A percentile compares a stretch with the other conserved stretches of the same genome.
Conservation (phyloP, 2,329 filamentous ascomycete species). For the Venturiaceae sp. region DNA sequence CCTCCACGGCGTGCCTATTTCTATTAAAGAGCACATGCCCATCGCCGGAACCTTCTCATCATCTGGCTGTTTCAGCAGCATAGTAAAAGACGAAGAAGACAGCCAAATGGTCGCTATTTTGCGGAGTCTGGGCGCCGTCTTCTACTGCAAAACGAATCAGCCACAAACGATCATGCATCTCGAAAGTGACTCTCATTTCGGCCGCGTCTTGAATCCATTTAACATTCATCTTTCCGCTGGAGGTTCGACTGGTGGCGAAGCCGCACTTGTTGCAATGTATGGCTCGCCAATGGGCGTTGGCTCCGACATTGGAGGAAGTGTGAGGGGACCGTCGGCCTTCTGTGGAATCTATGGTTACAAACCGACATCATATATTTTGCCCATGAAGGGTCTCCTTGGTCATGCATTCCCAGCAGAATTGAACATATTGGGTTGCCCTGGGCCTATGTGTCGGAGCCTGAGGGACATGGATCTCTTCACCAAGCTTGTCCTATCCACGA, state of each 20-base stretch:
- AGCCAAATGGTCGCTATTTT: conserved; percentile 49
- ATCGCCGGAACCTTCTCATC: conserved; percentile 42
- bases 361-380: conserved; percentile 50
- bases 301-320: conserved; percentile 51
- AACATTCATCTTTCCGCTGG: conserved; percentile 52
- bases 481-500: conserved; percentile 28
- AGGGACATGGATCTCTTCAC: conserved; percentile 38
- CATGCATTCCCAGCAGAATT: conserved; percentile 56
- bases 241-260: conserved; percentile 58
- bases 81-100: conserved; percentile 44
- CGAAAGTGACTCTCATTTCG: conserved; percentile 56
- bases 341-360: conserved; percentile 49
- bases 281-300: conserved; percentile 55
- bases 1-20: conserved; percentile 56
- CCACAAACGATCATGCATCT: conserved; percentile 62
- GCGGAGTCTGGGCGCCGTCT: conserved; percentile 49
- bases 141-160: conserved; percentile 63
- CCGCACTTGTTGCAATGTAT: conserved; percentile 48
- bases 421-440: conserved; percentile 53
- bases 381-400: conserved; percentile 37
- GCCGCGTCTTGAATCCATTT: conserved; percentile 51
- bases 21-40: conserved; percentile 64
- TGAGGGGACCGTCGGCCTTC: conserved; percentile 47
- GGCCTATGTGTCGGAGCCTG: conserved; percentile 49
- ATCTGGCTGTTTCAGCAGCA: conserved; percentile 32